Evolutionary conservation across 345 rosid species (phyloP), one percentile per base, ranked within the genome.

Genomic region (Brassica cretica): DNA sequence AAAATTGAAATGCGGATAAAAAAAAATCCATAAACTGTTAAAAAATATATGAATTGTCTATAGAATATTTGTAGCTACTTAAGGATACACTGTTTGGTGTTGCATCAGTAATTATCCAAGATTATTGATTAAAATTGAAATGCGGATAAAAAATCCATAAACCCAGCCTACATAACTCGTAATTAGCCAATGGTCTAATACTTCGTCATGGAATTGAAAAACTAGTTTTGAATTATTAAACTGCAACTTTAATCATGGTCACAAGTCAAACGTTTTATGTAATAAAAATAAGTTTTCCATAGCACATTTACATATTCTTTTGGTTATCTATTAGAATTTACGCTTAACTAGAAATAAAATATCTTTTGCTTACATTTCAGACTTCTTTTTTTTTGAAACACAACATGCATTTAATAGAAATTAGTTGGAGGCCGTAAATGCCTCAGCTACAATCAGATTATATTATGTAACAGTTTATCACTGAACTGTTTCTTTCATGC

Each of bases 31-130:
- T 21, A 21, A 21, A 21, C 24, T 21, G 9, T 5, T 24, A 1
- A 3, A 41, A 5, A 53, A 21, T 9, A 68, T 41, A 68, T 46
- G 4, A 27, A 44, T 21, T 29, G 41, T 64, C 11, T 27, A 25
- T 27, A 51, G 3, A 66, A 67, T 39, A 58, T 66, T 12, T 66
- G 19, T 15, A 4, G 9, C 60, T 58, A 46, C 44, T 41, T 59
- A 12, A 19, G 53, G 51, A 18, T 61, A 66, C 21, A 30, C 11
- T 29, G 16, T 29, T 30, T 61, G 33, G 46, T 67, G 49, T 44
- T 27, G 24, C 51, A 18, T 67, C 73, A 16, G 19, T 56, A 76
- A 68, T 68, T 27, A 66, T 66, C 66, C 78, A 74, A 27, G 27
- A 35, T 15, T 55, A 6, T 11, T 66, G 30, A 66, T 24, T 24